These are phyloP conservation scores for Trichoderma orchidacearum DNA, from an alignment of 495 filamentous ascomycete species.

Conservation along the genomic window DNA sequence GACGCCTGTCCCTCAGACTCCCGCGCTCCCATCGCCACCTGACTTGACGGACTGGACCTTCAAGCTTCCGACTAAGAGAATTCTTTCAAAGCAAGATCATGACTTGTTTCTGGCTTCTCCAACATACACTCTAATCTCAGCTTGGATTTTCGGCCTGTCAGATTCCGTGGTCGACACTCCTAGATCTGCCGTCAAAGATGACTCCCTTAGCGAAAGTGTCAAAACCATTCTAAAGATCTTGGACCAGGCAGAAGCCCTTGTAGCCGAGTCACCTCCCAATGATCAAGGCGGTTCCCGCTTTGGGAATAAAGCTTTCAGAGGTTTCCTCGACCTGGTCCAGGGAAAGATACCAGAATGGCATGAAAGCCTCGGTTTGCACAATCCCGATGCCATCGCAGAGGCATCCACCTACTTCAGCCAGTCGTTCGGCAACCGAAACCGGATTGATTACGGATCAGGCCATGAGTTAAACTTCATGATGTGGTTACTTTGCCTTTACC, in stretches of 20 bases:
- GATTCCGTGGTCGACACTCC: constrained; percentile 67
- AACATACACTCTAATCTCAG: constrained; percentile 61
- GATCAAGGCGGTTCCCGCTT: constrained; percentile 84
- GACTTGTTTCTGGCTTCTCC: constrained; percentile 66
- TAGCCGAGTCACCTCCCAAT: constrained; percentile 57
- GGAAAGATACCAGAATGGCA: constrained; percentile 45
- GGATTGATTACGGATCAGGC: constrained; percentile 96
- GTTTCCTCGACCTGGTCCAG: constrained; percentile 60
- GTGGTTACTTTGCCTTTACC: constrained; percentile 83
- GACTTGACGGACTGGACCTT: constrained; percentile 40
- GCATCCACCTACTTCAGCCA: constrained; percentile 67
- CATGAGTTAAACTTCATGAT: constrained; percentile 95
- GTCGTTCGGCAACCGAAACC: constrained; percentile 68
- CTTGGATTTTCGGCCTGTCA: constrained; percentile 76
- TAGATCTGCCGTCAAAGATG: constrained; percentile 48
- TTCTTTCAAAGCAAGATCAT: constrained; percentile 69
- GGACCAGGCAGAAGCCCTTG: constrained; percentile 45
- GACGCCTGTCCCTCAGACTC: constrained; percentile 58
- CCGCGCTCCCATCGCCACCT: constrained; percentile 55
- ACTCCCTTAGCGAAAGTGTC: constrained; percentile 41
- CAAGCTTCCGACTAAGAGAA: constrained; percentile 54
- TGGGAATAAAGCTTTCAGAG: constrained; percentile 81
- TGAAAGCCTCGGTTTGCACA: constrained; percentile 36
- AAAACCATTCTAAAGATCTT: constrained; percentile 57
- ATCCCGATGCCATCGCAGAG: constrained; percentile 48